Conservation (phyloP, 305 asterid species). For the Coffea humblotiana region DNA sequence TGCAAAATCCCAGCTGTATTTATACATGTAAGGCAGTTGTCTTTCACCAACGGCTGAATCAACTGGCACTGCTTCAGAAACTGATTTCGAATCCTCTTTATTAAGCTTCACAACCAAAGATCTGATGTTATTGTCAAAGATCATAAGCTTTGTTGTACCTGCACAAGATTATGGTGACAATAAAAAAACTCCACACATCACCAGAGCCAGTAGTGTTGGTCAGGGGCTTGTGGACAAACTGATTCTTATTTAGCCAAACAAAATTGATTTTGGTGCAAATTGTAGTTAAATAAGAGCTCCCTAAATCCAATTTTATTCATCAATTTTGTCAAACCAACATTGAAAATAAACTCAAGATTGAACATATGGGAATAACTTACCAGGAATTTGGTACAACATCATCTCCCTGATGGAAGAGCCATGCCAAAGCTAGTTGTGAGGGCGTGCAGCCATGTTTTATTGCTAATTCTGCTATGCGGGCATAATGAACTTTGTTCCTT, state of each 20-base stretch:
- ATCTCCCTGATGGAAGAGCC: slow-evolving; percentile 55
- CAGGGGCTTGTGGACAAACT: no score
- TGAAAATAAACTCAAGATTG: no score
- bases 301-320: no score
- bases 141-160: slow-evolving; percentile 52
- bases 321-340: no score
- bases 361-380: slow-evolving; percentile 16
- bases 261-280: no score
- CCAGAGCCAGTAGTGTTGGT: not conserved
- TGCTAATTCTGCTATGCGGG: slow-evolving; percentile 36
- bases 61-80: slow-evolving; percentile 34
- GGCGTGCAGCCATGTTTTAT: slow-evolving; percentile 40
- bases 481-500: slow-evolving; percentile 42
- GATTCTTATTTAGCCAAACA: no score
- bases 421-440: slow-evolving; percentile 56
- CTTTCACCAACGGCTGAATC: slow-evolving; percentile 47
- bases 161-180: not conserved
- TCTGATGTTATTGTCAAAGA: slow-evolving; percentile 37
- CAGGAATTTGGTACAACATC: slow-evolving; percentile 57
- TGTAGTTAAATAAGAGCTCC: no score
- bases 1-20: slow-evolving; percentile 24
- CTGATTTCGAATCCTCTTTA: slow-evolving; percentile 41
- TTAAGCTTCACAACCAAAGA: slow-evolving; percentile 44
- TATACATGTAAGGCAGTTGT: slow-evolving; percentile 8
- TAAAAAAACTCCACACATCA: not conserved